A percentile compares a stretch with the other conserved stretches of the same genome.
Evolutionary conservation across 768 basidiomycete species (phyloP).

Genomic region (Leucosporidium creatinivorum): DNA sequence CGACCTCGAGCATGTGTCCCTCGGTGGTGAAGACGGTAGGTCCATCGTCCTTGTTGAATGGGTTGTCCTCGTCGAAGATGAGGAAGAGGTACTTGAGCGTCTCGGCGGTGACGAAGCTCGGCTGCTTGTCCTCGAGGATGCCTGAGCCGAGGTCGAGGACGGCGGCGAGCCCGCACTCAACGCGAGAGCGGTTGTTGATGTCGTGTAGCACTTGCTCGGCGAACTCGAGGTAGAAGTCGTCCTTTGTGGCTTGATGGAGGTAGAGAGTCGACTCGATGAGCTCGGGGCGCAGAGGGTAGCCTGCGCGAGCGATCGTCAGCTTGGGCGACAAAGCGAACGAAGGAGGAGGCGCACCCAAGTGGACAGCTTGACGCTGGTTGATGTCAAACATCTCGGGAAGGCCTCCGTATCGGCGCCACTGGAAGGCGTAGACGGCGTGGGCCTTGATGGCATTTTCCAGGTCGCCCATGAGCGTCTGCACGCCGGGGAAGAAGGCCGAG

Average conservation of each 20-base stretch:
- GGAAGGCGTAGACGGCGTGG: conserved; percentile 47
- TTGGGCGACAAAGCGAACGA: background rate
- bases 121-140: conserved; percentile 27
- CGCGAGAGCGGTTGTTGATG: conserved; percentile 63
- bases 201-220: conserved; percentile 78
- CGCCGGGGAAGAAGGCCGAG: conserved; percentile 94
- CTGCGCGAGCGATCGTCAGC: background rate
- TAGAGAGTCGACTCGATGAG: conserved; percentile 97
- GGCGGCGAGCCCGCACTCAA: conserved; percentile 76
- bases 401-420: conserved; percentile 68
- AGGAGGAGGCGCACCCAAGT: background rate
- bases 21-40: conserved; percentile 93
- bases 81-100: conserved; percentile 74
- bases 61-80: conserved; percentile 66
- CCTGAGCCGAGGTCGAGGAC: conserved; percentile 61
- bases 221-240: conserved; percentile 85
- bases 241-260: conserved; percentile 87
- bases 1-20: conserved; percentile 72
- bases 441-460: conserved; percentile 26
- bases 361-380: background rate
- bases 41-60: conserved; percentile 64
- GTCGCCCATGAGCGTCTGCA: conserved; percentile 53
- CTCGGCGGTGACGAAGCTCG: conserved; percentile 54
- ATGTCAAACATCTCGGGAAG: conserved; percentile 87
- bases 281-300: conserved; percentile 48